Evolutionary conservation across 169 alveolate genomes (phyloP), one percentile per base, ranked within the genome.

Genomic region (Plasmodium knowlesi): DNA sequence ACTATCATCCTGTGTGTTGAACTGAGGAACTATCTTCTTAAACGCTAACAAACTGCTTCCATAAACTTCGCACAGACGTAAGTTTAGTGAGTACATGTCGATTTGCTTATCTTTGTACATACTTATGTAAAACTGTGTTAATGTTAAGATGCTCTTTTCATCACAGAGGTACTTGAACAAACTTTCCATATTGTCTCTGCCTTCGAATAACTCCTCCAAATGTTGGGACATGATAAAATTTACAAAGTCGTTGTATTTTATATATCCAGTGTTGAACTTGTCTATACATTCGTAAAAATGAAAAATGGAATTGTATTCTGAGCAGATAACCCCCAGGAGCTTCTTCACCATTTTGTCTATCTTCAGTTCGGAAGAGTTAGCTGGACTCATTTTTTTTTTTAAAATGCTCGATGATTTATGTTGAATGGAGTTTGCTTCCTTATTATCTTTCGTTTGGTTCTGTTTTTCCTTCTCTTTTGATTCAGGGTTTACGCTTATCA

Each of bases 251-350:
- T 82, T 53, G 39, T 91, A 91, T 82, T 80, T 91, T 70, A 91
- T 82, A 53, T 91, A 91, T 19, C 95, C 95, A 53, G 39, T 91
- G 43, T 91, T 91, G 57, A 91, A 91, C 74, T 91, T 91, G 53
- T 91, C 95, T 74, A 91, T 82, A 41, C 92, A 46, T 91, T 91
- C 92, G 41, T 91, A 91, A 91, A 91, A 91, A 32, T 91, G 95
- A 82, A 46, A 70, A 71, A 91, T 82, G 22, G 95, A 91, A 61
- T 72, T 74, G 16, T 74, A 91, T 50, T 91, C 95, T 32, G 92
- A 82, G 39, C 22, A 25, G n/a, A 91, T 91, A 43, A 81, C 50
- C 73, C 28, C 70, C 5, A 72, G 46, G 50, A 91, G 74, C 54
- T 71, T 82, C 39, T 91, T 41, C 57, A 91, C 19, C 73, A 91